A percentile compares a stretch with the other conserved stretches of the same genome.
These are phyloP conservation scores for Yamadazyma atlantica DNA, from an alignment of 1,139 yeast species.

Conservation along the genomic window DNA sequence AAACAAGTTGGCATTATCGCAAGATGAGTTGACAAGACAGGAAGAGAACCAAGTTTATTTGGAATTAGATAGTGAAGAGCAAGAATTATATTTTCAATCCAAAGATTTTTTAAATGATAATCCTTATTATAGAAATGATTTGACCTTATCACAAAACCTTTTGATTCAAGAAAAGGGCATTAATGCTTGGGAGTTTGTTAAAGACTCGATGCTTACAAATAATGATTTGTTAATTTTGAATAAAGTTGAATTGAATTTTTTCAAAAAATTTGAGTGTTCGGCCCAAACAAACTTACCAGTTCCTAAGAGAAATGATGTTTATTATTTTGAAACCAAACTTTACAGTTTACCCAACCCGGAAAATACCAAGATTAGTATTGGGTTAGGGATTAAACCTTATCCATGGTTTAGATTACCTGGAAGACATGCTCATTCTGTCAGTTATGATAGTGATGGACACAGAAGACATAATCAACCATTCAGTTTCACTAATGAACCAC, in stretches of 20 bases:
- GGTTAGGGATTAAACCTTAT: constrained; percentile 51
- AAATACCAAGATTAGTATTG: constrained; percentile 43
- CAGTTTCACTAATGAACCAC: constrained; percentile 32
- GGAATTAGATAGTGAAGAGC: constrained; percentile 68
- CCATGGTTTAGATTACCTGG: constrained; percentile 64
- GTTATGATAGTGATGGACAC: constrained; percentile 54
- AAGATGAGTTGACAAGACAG: constrained; percentile 61
- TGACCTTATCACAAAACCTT: constrained; percentile 51
- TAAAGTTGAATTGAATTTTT: constrained; percentile 76
- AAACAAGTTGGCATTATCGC: constrained; percentile 23
- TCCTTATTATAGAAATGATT: constrained; percentile 50
- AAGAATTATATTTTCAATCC: constrained; percentile 76
- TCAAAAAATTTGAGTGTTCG: constrained; percentile 69
- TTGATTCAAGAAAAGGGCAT: constrained; percentile 90
- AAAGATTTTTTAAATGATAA: constrained; percentile 55
- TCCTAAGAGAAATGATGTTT: constrained; percentile 82
- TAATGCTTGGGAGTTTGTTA: constrained; percentile 87
- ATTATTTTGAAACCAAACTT: constrained; percentile 82
- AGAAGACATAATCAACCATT: constrained; percentile 55
- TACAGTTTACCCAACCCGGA: constrained; percentile 56
- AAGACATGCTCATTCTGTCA: constrained; percentile 47
- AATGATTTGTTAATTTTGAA: constrained; percentile 64
- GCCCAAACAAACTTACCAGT: constrained; percentile 84
- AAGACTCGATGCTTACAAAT: constrained; percentile 60
- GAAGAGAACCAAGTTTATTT: constrained; percentile 61